Base-by-base conservation (phyloP, 2,329 filamentous ascomycete genomes). In the Sclerotinia spermophila region DNA sequence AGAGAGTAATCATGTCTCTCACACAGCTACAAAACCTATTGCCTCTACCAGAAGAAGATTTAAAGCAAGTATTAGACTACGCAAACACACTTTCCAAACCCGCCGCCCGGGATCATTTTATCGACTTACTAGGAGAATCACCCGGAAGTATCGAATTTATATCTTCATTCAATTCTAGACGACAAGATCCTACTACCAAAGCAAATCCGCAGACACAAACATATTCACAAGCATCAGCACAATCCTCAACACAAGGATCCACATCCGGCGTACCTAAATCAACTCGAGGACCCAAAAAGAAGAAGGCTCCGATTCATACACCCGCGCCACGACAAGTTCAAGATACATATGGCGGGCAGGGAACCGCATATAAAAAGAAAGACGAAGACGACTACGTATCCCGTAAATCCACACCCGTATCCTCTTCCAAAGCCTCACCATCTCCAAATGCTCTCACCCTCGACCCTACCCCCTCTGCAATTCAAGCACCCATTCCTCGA, bases 81-180 rank as follows among this genome's bases (percentile, higher is more conserved):
- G 89, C 92, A 3, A 84, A 88, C 48, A 91, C 89, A 0, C 85
- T 98, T 13, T 89, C 93, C 30, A 94, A 91, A 78, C 82, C 89
- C 67, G 92, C 91, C 74, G 92, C 93, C 21, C 93, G 89, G 66
- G 90, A 94, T 56, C 93, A 98, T 80, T 90, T 99, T 72, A 91
- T 90, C 80, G 93, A 96, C 78, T 84, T 99, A 68, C 86, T 99
- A 0, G 96, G 95, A 65, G 93, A 97, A 79, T 94, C 92, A 10
- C 88, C 94, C 1, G 89, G 91, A 76, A 86, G 88, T 2, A 80
- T 92, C 67, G 89, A 92, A 75, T 92, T 92, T 78, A 92, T 92
- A 72, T 84, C 89, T 33, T 86, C 86, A 17, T 92, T 92, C 81
- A 98, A 97, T 79, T 87, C 90, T 4, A 87, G 84, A 27, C 82